Evolutionary conservation across 1,139 yeast genomes (phyloP), one percentile per base, ranked within the genome.

Genomic region (Protomyces gravidus): DNA sequence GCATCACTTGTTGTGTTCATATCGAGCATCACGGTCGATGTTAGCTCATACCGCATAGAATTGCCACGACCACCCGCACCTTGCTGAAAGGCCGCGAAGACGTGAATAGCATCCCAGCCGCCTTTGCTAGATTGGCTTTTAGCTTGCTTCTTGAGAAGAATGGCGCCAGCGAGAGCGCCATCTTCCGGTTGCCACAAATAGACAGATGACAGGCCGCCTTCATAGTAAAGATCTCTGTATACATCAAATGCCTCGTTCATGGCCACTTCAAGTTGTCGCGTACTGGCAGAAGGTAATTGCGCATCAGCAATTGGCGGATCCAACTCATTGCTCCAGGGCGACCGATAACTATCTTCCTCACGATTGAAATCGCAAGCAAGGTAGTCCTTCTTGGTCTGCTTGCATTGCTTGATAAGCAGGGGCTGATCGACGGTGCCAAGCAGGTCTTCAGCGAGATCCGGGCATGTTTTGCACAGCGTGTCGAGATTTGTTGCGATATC

Each of bases 241-340:
- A 92, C 80, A 68, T 90, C 97, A 71, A 92, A 89, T 7, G 97
- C 86, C 64, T 89, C 94, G 71, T 92, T 92, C 64, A 95, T 92
- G 65, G 83, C 78, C 27, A 80, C 70, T 72, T 92, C 98, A 67
- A 92, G 75, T 67, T 83, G 80, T 67, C 97, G 78, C 63, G 92
- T 76, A 33, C 75, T 74, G 1, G 74, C 75, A 11, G 88, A 79
- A 5, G 97, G 97, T 66, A 76, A 82, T 4, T 95, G 92, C 1
- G 81, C 89, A 36, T 80, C 85, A 13, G 76, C 73, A n/a, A 74
- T 69, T 21, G 81, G 70, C 0, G 96, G 96, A 65, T 79, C 83
- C 72, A 87, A 92, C 65, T 80, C 78, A 69, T 89, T 89, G 30
- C 89, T 80, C 90, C 94, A 90, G 2, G 98, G 98, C 0, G 96